A percentile compares a stretch with the other conserved stretches of the same genome.
Evolutionary conservation across 2,329 filamentous ascomycete genomes (phyloP).

Genomic region (Xylariaceae sp.): DNA sequence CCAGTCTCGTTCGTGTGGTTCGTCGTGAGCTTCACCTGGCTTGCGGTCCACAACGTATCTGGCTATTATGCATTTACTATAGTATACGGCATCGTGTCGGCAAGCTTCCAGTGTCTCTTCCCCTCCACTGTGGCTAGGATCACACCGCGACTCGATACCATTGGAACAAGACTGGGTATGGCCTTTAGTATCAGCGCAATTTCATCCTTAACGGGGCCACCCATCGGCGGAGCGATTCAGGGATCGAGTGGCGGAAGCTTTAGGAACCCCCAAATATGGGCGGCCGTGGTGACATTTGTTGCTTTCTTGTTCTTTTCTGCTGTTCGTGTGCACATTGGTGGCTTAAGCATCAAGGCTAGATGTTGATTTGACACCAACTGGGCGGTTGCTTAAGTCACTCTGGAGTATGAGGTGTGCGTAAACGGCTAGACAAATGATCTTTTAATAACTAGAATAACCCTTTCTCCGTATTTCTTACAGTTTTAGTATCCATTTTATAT

Average conservation of each 20-base stretch:
- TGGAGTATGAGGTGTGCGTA: no score
- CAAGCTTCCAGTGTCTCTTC: conserved; percentile 49
- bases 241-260: conserved; percentile 36
- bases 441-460: no score
- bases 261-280: conserved; percentile 43
- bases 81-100: conserved; percentile 42
- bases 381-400: no score
- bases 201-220: conserved; percentile 47
- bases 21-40: conserved; percentile 46
- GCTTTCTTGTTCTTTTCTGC: conserved; percentile 34
- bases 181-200: conserved; percentile 47
- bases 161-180: conserved; percentile 50
- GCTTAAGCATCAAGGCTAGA: conserved; percentile 28
- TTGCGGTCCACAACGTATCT: conserved; percentile 41
- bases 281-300: conserved; percentile 39
- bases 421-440: no score
- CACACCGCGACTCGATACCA: conserved; percentile 45
- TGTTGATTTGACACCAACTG: conserved; percentile 30
- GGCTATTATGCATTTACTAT: conserved; percentile 47
- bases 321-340: conserved; percentile 32
- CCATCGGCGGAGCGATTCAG: conserved; percentile 47
- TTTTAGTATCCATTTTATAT: no score
- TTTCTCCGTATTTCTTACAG: no score
- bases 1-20: conserved; percentile 38
- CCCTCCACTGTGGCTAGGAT: conserved; percentile 48